These are phyloP conservation scores for Lojkania enalia DNA, from an alignment of 2,329 filamentous ascomycete genomes.

Conservation along the genomic window DNA sequence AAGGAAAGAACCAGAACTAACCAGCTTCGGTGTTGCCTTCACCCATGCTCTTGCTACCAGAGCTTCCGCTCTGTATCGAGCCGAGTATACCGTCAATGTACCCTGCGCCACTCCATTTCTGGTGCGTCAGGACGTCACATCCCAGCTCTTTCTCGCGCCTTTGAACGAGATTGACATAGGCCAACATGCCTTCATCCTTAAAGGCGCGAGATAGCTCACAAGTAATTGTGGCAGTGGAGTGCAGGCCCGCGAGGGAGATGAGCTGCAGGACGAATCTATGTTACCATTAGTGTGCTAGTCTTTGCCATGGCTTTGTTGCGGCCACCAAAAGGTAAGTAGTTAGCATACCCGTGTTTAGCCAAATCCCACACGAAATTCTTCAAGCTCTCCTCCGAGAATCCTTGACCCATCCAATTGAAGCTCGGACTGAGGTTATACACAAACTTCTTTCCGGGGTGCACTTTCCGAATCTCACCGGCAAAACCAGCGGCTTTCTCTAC, in stretches of 20 bases:
- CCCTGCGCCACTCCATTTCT: constrained; percentile 77
- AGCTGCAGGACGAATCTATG: constrained; percentile 64
- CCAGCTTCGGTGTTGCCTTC: constrained; percentile 82
- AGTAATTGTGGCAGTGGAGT: constrained; percentile 65
- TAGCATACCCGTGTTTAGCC: constrained; percentile 72
- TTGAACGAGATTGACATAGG: constrained; percentile 95
- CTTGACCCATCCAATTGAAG: constrained; percentile 98
- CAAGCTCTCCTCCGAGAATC: constrained; percentile 79
- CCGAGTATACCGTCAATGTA: constrained; percentile 90
- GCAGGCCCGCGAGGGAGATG: constrained; percentile 66
- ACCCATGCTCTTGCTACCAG: constrained; percentile 89
- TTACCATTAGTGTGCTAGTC: constrained; percentile 21
- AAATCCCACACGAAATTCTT: constrained; percentile 97
- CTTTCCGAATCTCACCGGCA: constrained; percentile 71
- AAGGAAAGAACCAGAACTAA: constrained; percentile 22
- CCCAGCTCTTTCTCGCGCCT: constrained; percentile 85
- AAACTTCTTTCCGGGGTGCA: constrained; percentile 78
- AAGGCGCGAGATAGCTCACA: constrained; percentile 79
- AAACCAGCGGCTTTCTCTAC: constrained; percentile 77
- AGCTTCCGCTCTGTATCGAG: constrained; percentile 88
- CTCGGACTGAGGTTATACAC: constrained; percentile 96
- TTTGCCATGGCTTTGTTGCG: too few relatives aligned
- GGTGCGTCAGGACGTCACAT: constrained; percentile 91
- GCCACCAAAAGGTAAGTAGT: background rate
- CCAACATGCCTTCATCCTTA: constrained; percentile 91